Conservation (phyloP, 1,139 yeast species). For the Wickerhamiella infanticola region DNA sequence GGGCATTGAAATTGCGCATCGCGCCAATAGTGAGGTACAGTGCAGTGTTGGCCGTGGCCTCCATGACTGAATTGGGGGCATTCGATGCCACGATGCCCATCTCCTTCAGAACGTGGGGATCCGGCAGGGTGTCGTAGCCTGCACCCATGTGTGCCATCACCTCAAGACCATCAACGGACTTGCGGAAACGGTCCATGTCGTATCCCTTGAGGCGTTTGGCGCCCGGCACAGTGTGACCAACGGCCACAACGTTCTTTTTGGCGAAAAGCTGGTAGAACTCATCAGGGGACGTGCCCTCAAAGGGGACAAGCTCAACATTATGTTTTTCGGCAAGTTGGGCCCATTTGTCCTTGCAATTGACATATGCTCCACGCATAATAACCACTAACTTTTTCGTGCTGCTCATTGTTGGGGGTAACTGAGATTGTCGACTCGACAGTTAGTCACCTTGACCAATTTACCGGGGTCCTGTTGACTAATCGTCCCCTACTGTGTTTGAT, state of each 20-base stretch:
- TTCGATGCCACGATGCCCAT: constrained; percentile 49
- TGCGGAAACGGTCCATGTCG: constrained; percentile 36
- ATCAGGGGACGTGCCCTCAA: constrained; percentile 6
- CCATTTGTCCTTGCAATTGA: constrained; percentile 1
- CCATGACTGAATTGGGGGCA: constrained; percentile 57
- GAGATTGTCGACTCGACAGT: too few species aligned
- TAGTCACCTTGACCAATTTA: too few species aligned
- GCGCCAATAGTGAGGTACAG: constrained; percentile 51
- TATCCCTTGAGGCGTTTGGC: constrained; percentile 31
- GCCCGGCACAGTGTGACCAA: constrained; percentile 13
- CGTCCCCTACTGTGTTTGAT: too few species aligned
- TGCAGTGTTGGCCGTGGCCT: constrained; percentile 73
- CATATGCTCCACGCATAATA: constrained; percentile 3
- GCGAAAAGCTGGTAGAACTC: constrained; percentile 10
- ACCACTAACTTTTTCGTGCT: constrained; percentile 3
- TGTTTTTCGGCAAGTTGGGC: constrained; percentile 4
- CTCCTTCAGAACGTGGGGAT: constrained; percentile 33
- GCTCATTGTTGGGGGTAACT: neutral
- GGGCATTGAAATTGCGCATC: constrained; percentile 44
- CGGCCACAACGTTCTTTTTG: constrained; percentile 6
- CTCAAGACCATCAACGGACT: constrained; percentile 32
- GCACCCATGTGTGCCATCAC: constrained; percentile 50
- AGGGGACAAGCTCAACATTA: constrained; percentile 7
- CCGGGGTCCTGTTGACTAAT: too few species aligned
- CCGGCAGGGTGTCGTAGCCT: constrained; percentile 52